Percentiles rank a stretch among this genome's conserved stretches.
Conservation (phyloP, 2,329 filamentous ascomycete genomes). For the Pseudogymnoascus sp. region DNA sequence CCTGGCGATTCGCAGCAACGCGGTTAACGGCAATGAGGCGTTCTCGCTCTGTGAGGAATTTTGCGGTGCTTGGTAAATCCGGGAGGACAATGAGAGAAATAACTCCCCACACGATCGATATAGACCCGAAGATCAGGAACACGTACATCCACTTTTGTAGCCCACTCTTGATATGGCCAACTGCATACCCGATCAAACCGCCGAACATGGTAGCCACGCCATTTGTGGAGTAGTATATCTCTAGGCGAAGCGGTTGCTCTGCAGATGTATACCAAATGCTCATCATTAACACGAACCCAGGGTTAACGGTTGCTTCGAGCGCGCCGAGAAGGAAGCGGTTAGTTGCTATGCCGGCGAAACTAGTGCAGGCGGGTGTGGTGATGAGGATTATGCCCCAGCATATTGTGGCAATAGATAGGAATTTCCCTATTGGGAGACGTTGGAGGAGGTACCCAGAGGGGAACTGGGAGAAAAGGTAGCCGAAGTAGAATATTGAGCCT, state of each 20-base stretch:
- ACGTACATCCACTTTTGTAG: slow-evolving; percentile 62
- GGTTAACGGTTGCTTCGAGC: slow-evolving; percentile 56
- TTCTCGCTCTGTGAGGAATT: slow-evolving; percentile 58
- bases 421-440: slow-evolving; percentile 53
- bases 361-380: slow-evolving; percentile 57
- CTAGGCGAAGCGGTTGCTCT: slow-evolving; percentile 56
- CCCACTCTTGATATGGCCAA: slow-evolving; percentile 50
- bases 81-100: slow-evolving; percentile 56
- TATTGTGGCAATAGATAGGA: slow-evolving; percentile 55
- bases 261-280: slow-evolving; percentile 54
- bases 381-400: slow-evolving; percentile 61
- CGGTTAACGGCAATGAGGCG: slow-evolving; percentile 57
- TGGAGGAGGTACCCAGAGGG: slow-evolving; percentile 65
- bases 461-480: slow-evolving; percentile 65
- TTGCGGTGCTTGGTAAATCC: slow-evolving; percentile 56
- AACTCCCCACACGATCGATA: slow-evolving; percentile 57
- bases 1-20: slow-evolving; percentile 52
- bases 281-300: slow-evolving; percentile 57
- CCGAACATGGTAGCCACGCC: slow-evolving; percentile 52
- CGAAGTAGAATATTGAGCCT: slow-evolving; percentile 65
- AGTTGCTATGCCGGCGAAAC: slow-evolving; percentile 53
- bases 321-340: slow-evolving; percentile 58
- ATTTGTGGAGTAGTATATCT: slow-evolving; percentile 55
- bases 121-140: slow-evolving; percentile 53
- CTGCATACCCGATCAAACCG: slow-evolving; percentile 56